Conservation (phyloP, 306 rosid genomes). For the Acacia crassicarpa region DNA sequence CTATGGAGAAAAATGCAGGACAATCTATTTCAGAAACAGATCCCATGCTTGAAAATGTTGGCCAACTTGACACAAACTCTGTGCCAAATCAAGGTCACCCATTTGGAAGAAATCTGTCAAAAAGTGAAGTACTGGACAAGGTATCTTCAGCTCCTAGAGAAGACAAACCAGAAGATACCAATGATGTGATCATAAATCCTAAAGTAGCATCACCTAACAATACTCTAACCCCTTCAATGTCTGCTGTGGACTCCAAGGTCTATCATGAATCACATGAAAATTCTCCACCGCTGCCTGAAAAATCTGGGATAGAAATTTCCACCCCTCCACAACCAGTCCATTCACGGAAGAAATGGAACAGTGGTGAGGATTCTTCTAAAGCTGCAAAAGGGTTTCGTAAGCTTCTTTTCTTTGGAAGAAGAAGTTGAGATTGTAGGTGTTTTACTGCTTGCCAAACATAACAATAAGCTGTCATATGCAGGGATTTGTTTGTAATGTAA, state of each 20-base stretch:
- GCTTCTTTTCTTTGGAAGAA: slow-evolving; percentile 91
- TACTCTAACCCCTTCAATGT: slow-evolving; percentile 14
- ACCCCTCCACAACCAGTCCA: slow-evolving; percentile 71
- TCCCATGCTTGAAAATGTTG: slow-evolving; percentile 28
- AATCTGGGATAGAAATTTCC: slow-evolving; percentile 52
- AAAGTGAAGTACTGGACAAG: slow-evolving; percentile 36
- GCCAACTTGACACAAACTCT: slow-evolving; percentile 24
- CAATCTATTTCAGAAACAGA: slow-evolving; percentile 30
- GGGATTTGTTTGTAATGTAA: slow-evolving; percentile 39
- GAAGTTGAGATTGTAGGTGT: slow-evolving; percentile 49
- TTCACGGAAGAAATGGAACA: slow-evolving; percentile 93
- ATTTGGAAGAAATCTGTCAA: slow-evolving; percentile 26
- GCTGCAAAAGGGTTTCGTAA: slow-evolving; percentile 78
- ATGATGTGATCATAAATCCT: slow-evolving; percentile 41
- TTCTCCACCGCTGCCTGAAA: slow-evolving; percentile 34
- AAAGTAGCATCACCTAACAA: slow-evolving; percentile 44
- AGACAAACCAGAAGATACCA: slow-evolving; percentile 42
- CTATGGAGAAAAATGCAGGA: slow-evolving; percentile 41
- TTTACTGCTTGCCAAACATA: slow-evolving; percentile 29
- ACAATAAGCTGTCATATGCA: slow-evolving; percentile 35
- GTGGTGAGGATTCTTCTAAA: slow-evolving; percentile 76
- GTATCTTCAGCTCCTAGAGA: slow-evolving; percentile 45
- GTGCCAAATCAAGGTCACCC: slow-evolving; percentile 34
- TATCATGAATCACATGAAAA: slow-evolving; percentile 41
- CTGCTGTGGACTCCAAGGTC: slow-evolving; percentile 40